These are phyloP conservation scores for Rhizophora apiculata DNA, from an alignment of 345 rosid genomes.

Conservation along the genomic window DNA sequence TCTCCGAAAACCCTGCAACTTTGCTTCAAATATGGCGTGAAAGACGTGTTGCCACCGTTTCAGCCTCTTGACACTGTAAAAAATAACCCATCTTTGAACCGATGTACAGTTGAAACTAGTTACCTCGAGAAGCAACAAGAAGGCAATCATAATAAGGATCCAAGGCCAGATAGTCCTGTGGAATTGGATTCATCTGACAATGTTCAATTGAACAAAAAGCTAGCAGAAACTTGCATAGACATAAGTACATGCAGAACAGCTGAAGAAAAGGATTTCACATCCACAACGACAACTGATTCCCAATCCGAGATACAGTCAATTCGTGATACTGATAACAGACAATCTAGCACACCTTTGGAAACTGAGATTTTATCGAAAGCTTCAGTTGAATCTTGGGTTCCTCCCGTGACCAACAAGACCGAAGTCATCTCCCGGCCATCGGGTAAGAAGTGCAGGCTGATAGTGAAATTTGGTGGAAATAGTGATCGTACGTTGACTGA, in stretches of 20 bases:
- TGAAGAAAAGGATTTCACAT: conserved; percentile 55
- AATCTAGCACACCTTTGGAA: conserved; percentile 32
- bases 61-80: conserved; percentile 42
- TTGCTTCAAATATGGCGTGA: conserved; percentile 83
- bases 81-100: conserved; percentile 30
- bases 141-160: conserved; percentile 23
- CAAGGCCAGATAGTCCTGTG: conserved; percentile 26
- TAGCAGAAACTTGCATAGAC: conserved; percentile 37
- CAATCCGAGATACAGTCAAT: conserved; percentile 51
- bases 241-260: conserved; percentile 38
- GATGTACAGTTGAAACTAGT: conserved; percentile 33
- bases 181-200: conserved; percentile 27
- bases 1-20: conserved; percentile 66
- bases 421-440: conserved; percentile 32
- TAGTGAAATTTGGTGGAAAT: conserved; percentile 62
- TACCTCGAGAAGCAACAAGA: conserved; percentile 33
- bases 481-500: conserved; percentile 59
- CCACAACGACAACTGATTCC: conserved; percentile 46
- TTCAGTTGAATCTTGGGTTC: conserved; percentile 23
- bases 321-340: conserved; percentile 29
- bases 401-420: conserved; percentile 33
- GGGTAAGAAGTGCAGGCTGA: conserved; percentile 65
- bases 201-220: conserved; percentile 27
- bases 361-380: conserved; percentile 30
- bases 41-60: conserved; percentile 84